Conservation (phyloP, 2,329 filamentous ascomycete species). For the Harringtonia aguacate region DNA sequence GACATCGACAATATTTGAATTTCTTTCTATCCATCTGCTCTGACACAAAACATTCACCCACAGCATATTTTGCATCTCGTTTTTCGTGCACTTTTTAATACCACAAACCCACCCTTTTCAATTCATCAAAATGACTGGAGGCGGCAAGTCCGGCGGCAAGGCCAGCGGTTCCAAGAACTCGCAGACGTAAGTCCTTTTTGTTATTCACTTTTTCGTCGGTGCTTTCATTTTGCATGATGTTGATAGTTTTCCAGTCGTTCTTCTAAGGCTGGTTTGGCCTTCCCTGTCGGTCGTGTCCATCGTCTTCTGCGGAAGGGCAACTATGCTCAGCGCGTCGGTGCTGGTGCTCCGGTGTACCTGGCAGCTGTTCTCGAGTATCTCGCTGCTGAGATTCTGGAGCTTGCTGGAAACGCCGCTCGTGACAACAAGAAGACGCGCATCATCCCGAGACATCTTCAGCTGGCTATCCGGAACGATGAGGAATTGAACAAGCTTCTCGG, state of each 20-base stretch:
- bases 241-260: constrained; percentile 63
- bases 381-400: constrained; percentile 95
- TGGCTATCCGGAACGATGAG: constrained; percentile 98
- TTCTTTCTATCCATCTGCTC: constrained; percentile 24
- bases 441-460: constrained; percentile 96
- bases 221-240: constrained; percentile 7
- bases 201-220: constrained; percentile 6
- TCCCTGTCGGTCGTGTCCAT: constrained; percentile 99
- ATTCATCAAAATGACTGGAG: constrained; percentile 93
- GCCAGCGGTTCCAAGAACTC: constrained; percentile 98
- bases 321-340: constrained; percentile 99
- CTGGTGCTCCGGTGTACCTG: constrained; percentile 93
- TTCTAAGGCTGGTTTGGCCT: constrained; percentile 97
- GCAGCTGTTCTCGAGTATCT: constrained; percentile 97
- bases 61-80: constrained; percentile 17
- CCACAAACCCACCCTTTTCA: constrained; percentile 20
- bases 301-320: constrained; percentile 98
- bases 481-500: constrained; percentile 98
- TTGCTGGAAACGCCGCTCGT: constrained; percentile 95
- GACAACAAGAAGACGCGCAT: constrained; percentile 99
- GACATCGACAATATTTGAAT: constrained; percentile 26
- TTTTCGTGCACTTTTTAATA: constrained; percentile 17
- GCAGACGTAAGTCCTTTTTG: constrained; percentile 73
- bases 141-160: constrained; percentile 99
- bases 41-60: constrained; percentile 13